Evolutionary conservation across 2,329 filamentous ascomycete genomes (phyloP), one percentile per base, ranked within the genome.

Genomic region (Amauroascus niger): DNA sequence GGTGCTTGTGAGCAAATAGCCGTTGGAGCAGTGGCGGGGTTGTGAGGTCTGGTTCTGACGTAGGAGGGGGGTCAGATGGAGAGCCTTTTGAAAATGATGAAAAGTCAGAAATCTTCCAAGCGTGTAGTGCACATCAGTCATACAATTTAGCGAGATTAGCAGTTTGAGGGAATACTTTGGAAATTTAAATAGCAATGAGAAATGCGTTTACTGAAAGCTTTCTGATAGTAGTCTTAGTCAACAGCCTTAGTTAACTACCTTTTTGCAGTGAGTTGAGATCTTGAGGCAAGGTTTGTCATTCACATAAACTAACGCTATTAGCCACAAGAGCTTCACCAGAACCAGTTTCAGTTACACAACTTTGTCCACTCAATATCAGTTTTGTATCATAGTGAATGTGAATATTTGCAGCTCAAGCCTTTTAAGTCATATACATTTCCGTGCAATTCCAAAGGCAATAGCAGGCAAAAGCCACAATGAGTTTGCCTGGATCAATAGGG

Each of bases 11-110:
- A 37, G 30, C 14, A 14, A 26, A 30, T 22, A 35, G 49, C 22
- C 28, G 53, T 40, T 8, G 41, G 28, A 14, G 13, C 24, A 16
- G 22, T 45, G 40, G 53, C 32, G 48, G 47, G 40, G 33, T 46
- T 43, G 33, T 26, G 24, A 6, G 16, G 28, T 26, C n/a, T 30
- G 5, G 30, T 26, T 46, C 48, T 40, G 35, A 43, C 24, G 48
- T 50, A 43, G 33, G 37, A 6, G 22, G 18, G 8, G 24, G 26
- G 14, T 9, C 32, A 20, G 4, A n/a, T n/a, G n/a, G n/a, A n/a
- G n/a, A n/a, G n/a, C n/a, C 18, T 45, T 45, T 20, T 26, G 37
- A 43, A 43, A 43, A 24, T 45, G 41, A 45, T 6, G 2, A 30
- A 8, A 16, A 24, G 40, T n/a, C 26, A 24, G 41, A 30, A 16